Evolutionary conservation across 2,329 filamentous ascomycete genomes (phyloP).

Genomic region (Aschersonia sp.): DNA sequence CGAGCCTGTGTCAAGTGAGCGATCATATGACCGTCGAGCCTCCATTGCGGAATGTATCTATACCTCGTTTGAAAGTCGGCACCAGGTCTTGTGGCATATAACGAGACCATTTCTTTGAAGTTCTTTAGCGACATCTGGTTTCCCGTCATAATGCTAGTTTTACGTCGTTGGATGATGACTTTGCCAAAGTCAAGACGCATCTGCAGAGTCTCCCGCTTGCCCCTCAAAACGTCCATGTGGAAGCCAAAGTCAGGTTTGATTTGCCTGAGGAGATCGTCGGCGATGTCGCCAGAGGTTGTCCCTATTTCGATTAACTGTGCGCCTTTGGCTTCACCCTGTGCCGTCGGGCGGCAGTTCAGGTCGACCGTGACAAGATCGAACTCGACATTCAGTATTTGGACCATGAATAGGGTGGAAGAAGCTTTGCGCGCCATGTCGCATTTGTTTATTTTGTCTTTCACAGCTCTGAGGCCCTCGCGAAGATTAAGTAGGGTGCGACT

Average conservation of each 20-base stretch:
- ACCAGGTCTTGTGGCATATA: conserved; percentile 15
- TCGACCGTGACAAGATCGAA: conserved; percentile 9
- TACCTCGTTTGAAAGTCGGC: conserved; percentile 3
- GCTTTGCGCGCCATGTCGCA: conserved; percentile 14
- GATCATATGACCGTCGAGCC: no score
- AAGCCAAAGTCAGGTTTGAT: background rate
- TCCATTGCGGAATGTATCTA: no score
- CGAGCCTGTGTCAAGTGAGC: no score
- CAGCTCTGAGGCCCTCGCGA: conserved; percentile 11
- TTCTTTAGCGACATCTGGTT: conserved; percentile 11
- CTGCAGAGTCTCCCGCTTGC: conserved; percentile 10
- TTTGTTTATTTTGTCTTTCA: conserved; percentile 18
- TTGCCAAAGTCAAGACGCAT: conserved; percentile 19
- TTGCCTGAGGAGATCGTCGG: background rate
- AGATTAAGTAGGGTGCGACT: conserved; percentile 11
- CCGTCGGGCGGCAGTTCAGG: conserved; percentile 10
- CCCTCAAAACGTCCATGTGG: conserved; percentile 11
- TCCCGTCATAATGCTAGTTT: conserved; percentile 6
- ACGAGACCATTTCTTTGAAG: conserved; percentile 11
- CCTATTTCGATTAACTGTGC: background rate
- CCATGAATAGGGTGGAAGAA: conserved; percentile 11
- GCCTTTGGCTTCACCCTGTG: background rate
- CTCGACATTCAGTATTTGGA: conserved; percentile 10
- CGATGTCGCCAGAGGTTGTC: background rate
- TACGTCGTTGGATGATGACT: conserved; percentile 12